Percentiles rank a stretch among this genome's conserved stretches.
Evolutionary conservation across 139 green algal species (phyloP).

Genomic region (Ettlia oleoabundans): DNA sequence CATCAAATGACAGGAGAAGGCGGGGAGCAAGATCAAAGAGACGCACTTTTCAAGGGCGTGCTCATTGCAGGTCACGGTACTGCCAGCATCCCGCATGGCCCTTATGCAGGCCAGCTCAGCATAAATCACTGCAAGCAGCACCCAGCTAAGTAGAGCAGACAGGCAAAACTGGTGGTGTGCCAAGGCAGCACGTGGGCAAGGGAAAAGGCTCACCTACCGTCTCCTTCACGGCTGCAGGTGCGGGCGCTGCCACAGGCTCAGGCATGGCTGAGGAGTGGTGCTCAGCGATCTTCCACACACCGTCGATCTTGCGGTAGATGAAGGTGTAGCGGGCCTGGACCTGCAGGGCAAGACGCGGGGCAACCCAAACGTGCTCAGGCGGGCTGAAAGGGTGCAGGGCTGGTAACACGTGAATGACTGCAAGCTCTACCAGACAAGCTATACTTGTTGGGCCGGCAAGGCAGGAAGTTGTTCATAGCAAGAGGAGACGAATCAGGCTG

Average conservation of each 20-base stretch:
- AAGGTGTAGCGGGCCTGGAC: neutral
- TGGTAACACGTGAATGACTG: neutral
- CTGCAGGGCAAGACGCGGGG: neutral
- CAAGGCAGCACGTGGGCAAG: too few relatives aligned
- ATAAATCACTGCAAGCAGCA: too few relatives aligned
- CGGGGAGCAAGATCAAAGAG: too few relatives aligned
- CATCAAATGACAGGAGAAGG: too few relatives aligned
- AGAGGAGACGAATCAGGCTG: neutral
- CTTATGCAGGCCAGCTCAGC: too few relatives aligned
- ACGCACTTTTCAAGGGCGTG: too few relatives aligned
- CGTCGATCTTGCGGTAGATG: slow-evolving; percentile 5
- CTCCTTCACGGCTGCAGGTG: neutral
- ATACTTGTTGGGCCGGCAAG: neutral
- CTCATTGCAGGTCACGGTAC: too few relatives aligned
- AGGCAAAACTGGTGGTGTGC: too few relatives aligned
- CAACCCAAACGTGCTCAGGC: neutral
- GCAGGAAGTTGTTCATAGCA: neutral
- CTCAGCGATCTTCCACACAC: slow-evolving; percentile 1
- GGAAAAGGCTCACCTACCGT: neutral
- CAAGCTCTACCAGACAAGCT: neutral
- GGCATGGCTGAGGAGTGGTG: slow-evolving; percentile 4
- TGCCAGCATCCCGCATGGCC: too few relatives aligned
- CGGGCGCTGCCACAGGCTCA: neutral
- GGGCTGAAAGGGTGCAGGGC: too few relatives aligned
- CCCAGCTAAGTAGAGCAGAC: too few relatives aligned